Percentiles rank a stretch among this genome's conserved stretches.
Conservation (phyloP, 2,329 filamentous ascomycete species). For the Magnaporthiopsis incrustans region DNA sequence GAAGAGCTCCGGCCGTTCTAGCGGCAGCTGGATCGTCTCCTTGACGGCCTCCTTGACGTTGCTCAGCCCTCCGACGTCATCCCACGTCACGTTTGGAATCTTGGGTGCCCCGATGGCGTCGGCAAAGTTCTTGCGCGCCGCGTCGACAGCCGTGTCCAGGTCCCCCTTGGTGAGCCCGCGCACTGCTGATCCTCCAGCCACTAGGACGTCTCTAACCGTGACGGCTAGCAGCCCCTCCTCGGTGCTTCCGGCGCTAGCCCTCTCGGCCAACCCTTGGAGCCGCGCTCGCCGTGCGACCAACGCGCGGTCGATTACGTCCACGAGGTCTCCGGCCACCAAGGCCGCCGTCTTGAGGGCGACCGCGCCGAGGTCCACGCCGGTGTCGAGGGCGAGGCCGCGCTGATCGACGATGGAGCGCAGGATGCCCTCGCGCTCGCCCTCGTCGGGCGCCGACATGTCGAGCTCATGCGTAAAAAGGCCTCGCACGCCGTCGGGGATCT, state of each 20-base stretch:
- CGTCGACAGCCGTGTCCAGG: constrained; percentile 88
- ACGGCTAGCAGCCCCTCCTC: constrained; percentile 26
- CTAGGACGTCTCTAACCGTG: constrained; percentile 73
- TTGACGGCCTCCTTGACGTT: constrained; percentile 96
- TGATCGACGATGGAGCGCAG: constrained; percentile 70
- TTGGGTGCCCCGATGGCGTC: constrained; percentile 96
- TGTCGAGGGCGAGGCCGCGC: constrained; percentile 66
- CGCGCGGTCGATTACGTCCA: constrained; percentile 90
- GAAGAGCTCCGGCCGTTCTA: constrained; percentile 87
- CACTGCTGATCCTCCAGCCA: constrained; percentile 75
- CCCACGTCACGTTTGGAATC: constrained; percentile 95
- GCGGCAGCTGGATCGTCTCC: constrained; percentile 89
- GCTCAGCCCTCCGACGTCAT: constrained; percentile 85
- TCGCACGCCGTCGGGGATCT: constrained; percentile 82
- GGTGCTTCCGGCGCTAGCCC: constrained; percentile 25
- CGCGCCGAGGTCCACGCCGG: constrained; percentile 73
- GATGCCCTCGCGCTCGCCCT: constrained; percentile 84
- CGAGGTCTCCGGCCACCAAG: constrained; percentile 84
- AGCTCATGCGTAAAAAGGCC: constrained; percentile 93
- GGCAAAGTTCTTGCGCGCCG: constrained; percentile 94
- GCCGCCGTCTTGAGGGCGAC: constrained; percentile 94
- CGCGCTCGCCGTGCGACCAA: constrained; percentile 68
- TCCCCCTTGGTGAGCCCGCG: constrained; percentile 74
- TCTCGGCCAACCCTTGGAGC: constrained; percentile 61
- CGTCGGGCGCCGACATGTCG: constrained; percentile 87